Evolutionary conservation across 2,329 filamentous ascomycete species (phyloP).

Genomic region (Endoconidiophora laricicola): DNA sequence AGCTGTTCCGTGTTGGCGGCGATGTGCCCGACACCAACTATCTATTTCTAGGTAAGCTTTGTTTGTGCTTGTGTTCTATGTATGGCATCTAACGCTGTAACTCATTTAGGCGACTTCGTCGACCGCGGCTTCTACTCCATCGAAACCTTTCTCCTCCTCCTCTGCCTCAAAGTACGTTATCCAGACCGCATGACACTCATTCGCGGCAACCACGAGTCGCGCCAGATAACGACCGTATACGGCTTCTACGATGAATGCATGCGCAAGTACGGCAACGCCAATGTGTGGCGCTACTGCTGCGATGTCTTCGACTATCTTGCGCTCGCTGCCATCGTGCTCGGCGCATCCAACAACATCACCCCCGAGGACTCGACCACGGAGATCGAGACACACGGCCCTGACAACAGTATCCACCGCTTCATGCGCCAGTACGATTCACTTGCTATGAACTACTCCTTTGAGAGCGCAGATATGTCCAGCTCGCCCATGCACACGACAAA

Average conservation of each 20-base stretch:
- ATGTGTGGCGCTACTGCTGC: conserved; percentile 94
- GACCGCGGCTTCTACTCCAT: conserved; percentile 96
- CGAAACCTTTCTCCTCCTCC: conserved; percentile 85
- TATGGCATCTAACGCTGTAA: background rate
- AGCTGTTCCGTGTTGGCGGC: conserved; percentile 82
- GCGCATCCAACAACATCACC: conserved; percentile 52
- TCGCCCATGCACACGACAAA: conserved; percentile 9
- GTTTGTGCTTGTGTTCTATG: no score
- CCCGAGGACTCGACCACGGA: conserved; percentile 59
- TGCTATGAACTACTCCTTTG: conserved; percentile 37
- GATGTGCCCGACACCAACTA: conserved; percentile 94
- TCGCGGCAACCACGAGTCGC: conserved; percentile 85
- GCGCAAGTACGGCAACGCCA: conserved; percentile 88
- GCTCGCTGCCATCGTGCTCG: conserved; percentile 77
- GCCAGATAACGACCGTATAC: conserved; percentile 94
- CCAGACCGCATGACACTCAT: conserved; percentile 95
- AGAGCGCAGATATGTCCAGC: background rate
- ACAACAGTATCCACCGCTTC: conserved; percentile 36
- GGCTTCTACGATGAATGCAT: conserved; percentile 97
- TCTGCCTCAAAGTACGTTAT: conserved; percentile 93
- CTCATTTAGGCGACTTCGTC: conserved; percentile 66
- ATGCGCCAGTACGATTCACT: background rate
- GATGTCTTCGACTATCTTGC: conserved; percentile 96
- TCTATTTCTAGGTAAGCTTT: conserved; percentile 67
- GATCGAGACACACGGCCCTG: conserved; percentile 81